These are phyloP conservation scores for Parietaria judaica DNA, from an alignment of 306 rosid genomes.

Conservation along the genomic window DNA sequence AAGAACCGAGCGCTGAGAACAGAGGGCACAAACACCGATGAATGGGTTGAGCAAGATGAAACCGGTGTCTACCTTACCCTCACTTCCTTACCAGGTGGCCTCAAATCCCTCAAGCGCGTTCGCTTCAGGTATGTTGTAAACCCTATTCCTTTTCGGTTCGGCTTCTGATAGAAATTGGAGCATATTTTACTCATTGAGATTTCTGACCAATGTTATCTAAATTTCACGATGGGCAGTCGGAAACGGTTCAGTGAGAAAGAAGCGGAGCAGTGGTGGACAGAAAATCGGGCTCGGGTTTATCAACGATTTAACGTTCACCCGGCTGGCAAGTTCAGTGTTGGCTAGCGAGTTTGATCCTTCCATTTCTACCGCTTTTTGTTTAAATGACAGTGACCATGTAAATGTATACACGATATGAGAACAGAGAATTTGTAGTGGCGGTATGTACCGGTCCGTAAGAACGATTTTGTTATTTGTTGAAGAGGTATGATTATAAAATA, in stretches of 20 bases:
- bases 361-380: too few relatives aligned
- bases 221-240: constrained; percentile 39
- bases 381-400: too few relatives aligned
- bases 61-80: constrained; percentile 89
- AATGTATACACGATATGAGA: too few relatives aligned
- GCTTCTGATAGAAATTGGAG: neutral
- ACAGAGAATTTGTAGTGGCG: too few relatives aligned
- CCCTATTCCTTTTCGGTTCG: neutral
- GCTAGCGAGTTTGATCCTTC: too few relatives aligned
- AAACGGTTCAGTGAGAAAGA: constrained; percentile 78
- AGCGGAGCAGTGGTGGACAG: constrained; percentile 85
- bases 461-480: too few relatives aligned
- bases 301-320: constrained; percentile 57
- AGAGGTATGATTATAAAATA: too few relatives aligned
- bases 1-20: constrained; percentile 41
- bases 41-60: constrained; percentile 93
- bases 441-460: too few relatives aligned
- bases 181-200: neutral
- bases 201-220: neutral
- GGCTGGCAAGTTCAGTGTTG: constrained; percentile 39
- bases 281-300: constrained; percentile 55
- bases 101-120: constrained; percentile 81
- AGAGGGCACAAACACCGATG: constrained; percentile 38
- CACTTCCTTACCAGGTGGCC: constrained; percentile 71
- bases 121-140: constrained; percentile 69